Percentiles rank a stretch among this genome's conserved stretches.
These are phyloP conservation scores for Rhodosporidiobolus sp. DNA, from an alignment of 768 basidiomycete species.

Conservation along the genomic window DNA sequence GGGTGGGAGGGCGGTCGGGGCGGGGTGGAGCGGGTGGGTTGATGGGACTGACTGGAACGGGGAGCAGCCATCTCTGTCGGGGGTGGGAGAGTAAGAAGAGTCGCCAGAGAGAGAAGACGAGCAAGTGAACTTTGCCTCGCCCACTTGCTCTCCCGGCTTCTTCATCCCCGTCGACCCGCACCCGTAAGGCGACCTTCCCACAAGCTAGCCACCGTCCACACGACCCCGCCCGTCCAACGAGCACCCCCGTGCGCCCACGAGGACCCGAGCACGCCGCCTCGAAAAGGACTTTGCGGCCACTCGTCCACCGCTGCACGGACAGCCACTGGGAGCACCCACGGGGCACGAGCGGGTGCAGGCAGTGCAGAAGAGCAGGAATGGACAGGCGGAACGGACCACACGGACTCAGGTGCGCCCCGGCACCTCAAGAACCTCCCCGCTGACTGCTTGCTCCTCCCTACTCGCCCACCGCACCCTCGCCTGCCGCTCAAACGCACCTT, in stretches of 20 bases:
- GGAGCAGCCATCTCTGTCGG: not conserved
- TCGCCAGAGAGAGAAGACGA: conserved; percentile 5
- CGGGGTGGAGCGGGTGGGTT: not conserved
- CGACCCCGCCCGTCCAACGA: not conserved
- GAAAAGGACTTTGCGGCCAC: too few relatives aligned
- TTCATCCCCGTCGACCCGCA: conserved; percentile 13
- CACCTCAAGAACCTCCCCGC: not conserved
- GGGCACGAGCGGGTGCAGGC: not conserved
- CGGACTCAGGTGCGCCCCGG: not conserved
- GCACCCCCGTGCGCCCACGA: not conserved
- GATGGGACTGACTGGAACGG: conserved; percentile 18
- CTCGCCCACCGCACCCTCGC: not conserved
- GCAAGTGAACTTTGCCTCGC: not conserved
- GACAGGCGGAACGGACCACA: too few relatives aligned
- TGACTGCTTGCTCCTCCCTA: conserved; percentile 8
- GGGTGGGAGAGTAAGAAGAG: too few relatives aligned
- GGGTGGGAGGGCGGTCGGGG: not conserved
- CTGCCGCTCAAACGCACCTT: not conserved
- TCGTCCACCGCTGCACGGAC: too few relatives aligned
- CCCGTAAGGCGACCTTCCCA: conserved; percentile 9
- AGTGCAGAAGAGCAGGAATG: not conserved
- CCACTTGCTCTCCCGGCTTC: not conserved
- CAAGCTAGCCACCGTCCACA: too few relatives aligned
- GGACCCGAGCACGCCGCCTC: not conserved
- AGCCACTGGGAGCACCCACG: not conserved